phyloP scores from a whole-genome alignment of 805 yeast species.

The Yarrowia divulgata region DNA sequence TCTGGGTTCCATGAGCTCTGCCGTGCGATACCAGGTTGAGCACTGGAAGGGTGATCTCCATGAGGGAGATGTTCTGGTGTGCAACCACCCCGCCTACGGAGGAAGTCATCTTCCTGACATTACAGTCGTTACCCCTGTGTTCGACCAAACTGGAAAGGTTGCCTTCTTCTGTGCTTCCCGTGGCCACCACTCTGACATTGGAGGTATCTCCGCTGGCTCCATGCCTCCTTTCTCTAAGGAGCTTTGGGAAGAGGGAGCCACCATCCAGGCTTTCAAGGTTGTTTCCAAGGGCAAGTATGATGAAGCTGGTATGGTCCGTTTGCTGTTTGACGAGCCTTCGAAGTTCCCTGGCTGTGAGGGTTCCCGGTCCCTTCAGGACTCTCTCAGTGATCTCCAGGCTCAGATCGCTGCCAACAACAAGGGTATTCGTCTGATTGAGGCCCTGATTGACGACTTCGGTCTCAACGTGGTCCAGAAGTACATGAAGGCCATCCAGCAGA shows the following conservation, averaged over 20 bases:
- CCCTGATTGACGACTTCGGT: constrained; percentile 69
- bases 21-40: constrained; percentile 69
- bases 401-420: constrained; percentile 89
- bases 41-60: constrained; percentile 68
- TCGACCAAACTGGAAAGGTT: constrained; percentile 58
- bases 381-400: constrained; percentile 82
- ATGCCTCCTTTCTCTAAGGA: constrained; percentile 93
- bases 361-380: constrained; percentile 81
- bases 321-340: constrained; percentile 77
- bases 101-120: constrained; percentile 91
- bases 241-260: constrained; percentile 90
- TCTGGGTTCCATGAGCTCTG: constrained; percentile 84
- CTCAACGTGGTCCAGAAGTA: constrained; percentile 67
- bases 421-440: constrained; percentile 72
- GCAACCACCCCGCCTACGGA: constrained; percentile 85
- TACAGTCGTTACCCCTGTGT: constrained; percentile 91
- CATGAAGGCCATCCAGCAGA: constrained; percentile 82
- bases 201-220: constrained; percentile 89
- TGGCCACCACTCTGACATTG: constrained; percentile 97
- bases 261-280: constrained; percentile 77
- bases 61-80: constrained; percentile 77
- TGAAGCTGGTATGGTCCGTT: constrained; percentile 67
- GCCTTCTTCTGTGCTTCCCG: constrained; percentile 91
- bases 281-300: constrained; percentile 78
- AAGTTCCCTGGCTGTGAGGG: constrained; percentile 88